phyloP scores from a whole-genome alignment of 108 stramenopile species.

The Nitzschia putrida region DNA sequence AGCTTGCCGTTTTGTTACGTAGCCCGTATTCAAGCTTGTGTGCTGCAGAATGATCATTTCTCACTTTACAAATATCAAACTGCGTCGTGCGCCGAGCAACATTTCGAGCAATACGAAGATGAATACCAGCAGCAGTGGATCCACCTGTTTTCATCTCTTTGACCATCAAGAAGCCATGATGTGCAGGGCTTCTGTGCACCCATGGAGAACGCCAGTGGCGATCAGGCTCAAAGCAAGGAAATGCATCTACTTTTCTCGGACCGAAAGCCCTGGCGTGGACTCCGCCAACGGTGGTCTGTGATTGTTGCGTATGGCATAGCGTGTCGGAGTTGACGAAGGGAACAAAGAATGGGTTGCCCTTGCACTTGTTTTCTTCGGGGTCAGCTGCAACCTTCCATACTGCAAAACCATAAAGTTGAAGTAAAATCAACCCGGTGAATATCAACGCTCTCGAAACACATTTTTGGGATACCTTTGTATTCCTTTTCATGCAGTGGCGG shows the following conservation, averaged over 20 bases:
- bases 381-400: no score
- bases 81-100: constrained; percentile 16
- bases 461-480: no score
- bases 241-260: not conserved
- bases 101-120: constrained; percentile 45
- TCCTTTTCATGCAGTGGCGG: no score
- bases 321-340: no score
- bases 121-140: constrained; percentile 33
- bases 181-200: constrained; percentile 12
- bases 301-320: no score
- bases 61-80: not conserved
- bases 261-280: constrained; percentile 4
- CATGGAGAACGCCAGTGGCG: not conserved
- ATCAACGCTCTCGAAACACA: no score
- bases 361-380: no score
- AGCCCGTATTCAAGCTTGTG: constrained; percentile 9
- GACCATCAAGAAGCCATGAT: constrained; percentile 33
- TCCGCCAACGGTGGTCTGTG: not conserved
- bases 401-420: no score
- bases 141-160: constrained; percentile 38
- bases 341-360: no score
- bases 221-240: constrained; percentile 9
- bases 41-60: constrained; percentile 13
- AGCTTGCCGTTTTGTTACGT: constrained; percentile 1
- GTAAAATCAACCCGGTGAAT: no score